Evolutionary conservation across 192 early-diverging fungal species (phyloP).

Genomic region (Coemansia sp.): DNA sequence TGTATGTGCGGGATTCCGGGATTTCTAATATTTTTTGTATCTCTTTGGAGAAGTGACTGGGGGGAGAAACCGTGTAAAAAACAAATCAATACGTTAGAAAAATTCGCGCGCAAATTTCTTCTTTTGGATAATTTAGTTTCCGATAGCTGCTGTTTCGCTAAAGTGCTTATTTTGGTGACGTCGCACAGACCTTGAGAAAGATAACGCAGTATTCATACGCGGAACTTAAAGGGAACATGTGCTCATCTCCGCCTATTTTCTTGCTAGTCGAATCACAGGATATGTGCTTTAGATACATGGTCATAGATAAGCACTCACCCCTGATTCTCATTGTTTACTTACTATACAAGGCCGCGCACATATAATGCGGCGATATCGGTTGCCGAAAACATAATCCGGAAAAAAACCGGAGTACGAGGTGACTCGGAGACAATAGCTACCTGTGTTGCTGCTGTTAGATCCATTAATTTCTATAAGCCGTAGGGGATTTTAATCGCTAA

Average conservation of each 20-base stretch:
- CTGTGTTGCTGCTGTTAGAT: neutral
- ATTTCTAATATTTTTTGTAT: neutral
- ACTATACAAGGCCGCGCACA: neutral
- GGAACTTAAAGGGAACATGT: neutral
- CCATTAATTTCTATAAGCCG: neutral
- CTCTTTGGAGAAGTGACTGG: neutral
- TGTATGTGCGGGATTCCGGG: too few relatives aligned
- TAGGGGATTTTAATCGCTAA: neutral
- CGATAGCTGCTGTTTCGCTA: neutral
- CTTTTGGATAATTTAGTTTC: neutral
- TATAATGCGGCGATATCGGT: neutral
- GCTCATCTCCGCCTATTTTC: neutral
- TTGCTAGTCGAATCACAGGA: too few relatives aligned
- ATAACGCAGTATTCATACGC: neutral
- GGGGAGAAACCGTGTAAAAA: neutral
- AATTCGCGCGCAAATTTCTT: neutral
- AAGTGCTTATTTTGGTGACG: neutral
- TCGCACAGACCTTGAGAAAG: neutral
- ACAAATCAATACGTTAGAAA: neutral
- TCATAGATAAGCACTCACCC: neutral
- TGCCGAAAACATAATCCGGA: neutral
- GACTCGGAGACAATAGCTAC: neutral
- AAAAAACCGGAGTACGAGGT: neutral
- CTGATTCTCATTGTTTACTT: neutral
- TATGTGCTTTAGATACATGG: neutral